Evolutionary conservation across 73 alveolate genomes (phyloP), one percentile per base, ranked within the genome.

Genomic region (Stentor roeselii): DNA sequence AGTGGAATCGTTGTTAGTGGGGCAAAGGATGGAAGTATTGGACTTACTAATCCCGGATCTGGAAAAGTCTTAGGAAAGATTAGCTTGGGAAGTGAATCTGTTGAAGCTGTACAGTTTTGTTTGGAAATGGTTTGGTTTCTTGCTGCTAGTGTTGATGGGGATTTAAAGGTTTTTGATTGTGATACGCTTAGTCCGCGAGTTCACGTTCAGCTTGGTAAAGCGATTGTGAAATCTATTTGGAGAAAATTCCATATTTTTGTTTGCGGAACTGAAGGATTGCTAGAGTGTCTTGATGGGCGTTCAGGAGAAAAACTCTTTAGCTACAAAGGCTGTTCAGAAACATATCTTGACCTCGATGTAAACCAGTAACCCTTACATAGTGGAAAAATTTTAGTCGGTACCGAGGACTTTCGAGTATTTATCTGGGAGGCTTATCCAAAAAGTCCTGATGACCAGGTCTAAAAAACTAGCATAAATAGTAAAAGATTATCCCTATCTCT

Each of bases 211-310:
- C 15, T 67, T 21, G 80, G 80, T 14, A 67, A 21, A n/a, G 80
- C 42, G 37, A 67, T 67, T 21, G 80, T 67, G 27, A 67, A 67
- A 2, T 36, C 80, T 27, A 67, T 67, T 21, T 67, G 80, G 80
- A 2, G 21, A 1, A 40, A 40, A 2, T 21, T 67, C 34, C 42
- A 67, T 21, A 32, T 67, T 30, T 21, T 30, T 21, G 80, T 32
- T 1, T n/a, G 41, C 1, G 37, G 41, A 21, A 27, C 34, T 21
- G 80, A 67, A 67, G 80, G 80, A 40, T 11, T 21, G 14, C 34
- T 67, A 32, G 37, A 67, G 2, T 34, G 41, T 32, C 34, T 27
- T 67, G 80, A 67, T 2, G 80, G 80, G 37, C n/a, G 80, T 21
- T 27, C 15, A 27, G 80, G 80, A 67, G 21, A 67, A 21, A 32